A percentile compares a stretch with the other conserved stretches of the same genome.
phyloP scores from a whole-genome alignment of 495 filamentous ascomycete species.

The Hyphodiscus hymeniophilus region DNA sequence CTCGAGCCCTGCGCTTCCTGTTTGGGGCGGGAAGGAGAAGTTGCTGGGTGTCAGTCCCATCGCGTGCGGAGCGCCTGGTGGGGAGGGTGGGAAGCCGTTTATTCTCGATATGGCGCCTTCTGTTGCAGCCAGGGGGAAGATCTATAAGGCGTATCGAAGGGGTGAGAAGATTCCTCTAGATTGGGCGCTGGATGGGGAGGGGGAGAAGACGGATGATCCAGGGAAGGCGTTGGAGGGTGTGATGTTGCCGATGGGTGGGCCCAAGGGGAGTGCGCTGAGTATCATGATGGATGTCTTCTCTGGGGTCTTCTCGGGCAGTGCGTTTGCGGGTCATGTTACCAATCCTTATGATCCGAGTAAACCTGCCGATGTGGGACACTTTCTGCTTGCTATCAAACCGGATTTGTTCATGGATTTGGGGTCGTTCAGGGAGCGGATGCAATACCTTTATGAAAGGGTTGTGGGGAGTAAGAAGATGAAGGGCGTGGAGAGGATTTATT shows the following conservation, averaged over 20 bases:
- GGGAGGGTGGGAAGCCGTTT: conserved; percentile 38
- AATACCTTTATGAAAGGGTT: conserved; percentile 57
- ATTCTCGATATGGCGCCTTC: conserved; percentile 75
- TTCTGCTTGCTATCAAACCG: conserved; percentile 65
- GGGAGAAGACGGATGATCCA: conserved; percentile 60
- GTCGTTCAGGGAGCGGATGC: conserved; percentile 64
- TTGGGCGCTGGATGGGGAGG: conserved; percentile 69
- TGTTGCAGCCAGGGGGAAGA: conserved; percentile 65
- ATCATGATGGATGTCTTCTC: conserved; percentile 87
- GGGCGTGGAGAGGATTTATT: conserved; percentile 69
- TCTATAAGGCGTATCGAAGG: conserved; percentile 62
- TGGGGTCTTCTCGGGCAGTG: conserved; percentile 60
- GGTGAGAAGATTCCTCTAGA: conserved; percentile 66
- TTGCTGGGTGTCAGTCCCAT: conserved; percentile 72
- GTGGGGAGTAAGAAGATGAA: conserved; percentile 55
- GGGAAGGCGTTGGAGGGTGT: conserved; percentile 56
- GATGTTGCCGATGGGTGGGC: conserved; percentile 75
- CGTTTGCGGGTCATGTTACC: conserved; percentile 65
- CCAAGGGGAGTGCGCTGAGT: conserved; percentile 62
- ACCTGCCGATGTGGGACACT: conserved; percentile 67
- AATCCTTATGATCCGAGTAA: conserved; percentile 62
- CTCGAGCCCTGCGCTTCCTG: conserved; percentile 63
- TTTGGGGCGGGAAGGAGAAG: conserved; percentile 59
- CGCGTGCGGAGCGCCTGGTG: conserved; percentile 66
- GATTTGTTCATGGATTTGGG: conserved; percentile 66